A percentile compares a stretch with the other conserved stretches of the same genome.
phyloP scores from a whole-genome alignment of 2,329 filamentous ascomycete genomes.

The Blumeria hordei region DNA sequence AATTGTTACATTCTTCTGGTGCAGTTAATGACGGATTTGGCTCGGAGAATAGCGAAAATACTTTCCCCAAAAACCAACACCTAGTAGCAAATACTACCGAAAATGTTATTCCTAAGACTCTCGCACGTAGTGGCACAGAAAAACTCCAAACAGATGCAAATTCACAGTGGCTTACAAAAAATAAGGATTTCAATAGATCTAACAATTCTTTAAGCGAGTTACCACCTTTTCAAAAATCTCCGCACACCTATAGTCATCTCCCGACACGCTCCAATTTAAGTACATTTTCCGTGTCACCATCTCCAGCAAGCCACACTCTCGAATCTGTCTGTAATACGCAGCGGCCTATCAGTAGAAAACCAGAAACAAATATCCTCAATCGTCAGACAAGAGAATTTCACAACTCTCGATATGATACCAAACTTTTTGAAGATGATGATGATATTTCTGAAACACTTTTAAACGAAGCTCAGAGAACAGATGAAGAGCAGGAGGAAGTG shows the following conservation, averaged over 20 bases:
- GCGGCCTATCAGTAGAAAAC: background rate
- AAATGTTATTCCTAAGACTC: background rate
- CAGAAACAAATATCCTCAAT: background rate
- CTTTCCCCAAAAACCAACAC: conserved; percentile 3
- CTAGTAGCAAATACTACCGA: conserved; percentile 2
- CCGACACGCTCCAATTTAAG: background rate
- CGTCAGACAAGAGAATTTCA: background rate
- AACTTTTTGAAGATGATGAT: conserved; percentile 6
- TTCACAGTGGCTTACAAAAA: conserved; percentile 12
- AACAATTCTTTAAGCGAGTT: background rate
- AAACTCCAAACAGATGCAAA: conserved; percentile 7
- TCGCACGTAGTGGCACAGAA: no score
- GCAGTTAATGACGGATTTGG: conserved; percentile 13
- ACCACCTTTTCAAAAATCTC: background rate
- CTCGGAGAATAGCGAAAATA: conserved; percentile 2
- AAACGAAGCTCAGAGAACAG: conserved; percentile 8
- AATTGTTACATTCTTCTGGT: conserved; percentile 10
- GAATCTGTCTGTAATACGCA: background rate
- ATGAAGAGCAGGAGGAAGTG: conserved; percentile 3
- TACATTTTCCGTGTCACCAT: background rate
- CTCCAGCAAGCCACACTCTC: background rate
- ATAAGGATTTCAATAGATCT: background rate
- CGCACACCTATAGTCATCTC: background rate
- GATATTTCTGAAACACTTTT: conserved; percentile 8
- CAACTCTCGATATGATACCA: background rate